Conservation (phyloP, 2,329 filamentous ascomycete genomes). For the Curvularia spicifera region DNA sequence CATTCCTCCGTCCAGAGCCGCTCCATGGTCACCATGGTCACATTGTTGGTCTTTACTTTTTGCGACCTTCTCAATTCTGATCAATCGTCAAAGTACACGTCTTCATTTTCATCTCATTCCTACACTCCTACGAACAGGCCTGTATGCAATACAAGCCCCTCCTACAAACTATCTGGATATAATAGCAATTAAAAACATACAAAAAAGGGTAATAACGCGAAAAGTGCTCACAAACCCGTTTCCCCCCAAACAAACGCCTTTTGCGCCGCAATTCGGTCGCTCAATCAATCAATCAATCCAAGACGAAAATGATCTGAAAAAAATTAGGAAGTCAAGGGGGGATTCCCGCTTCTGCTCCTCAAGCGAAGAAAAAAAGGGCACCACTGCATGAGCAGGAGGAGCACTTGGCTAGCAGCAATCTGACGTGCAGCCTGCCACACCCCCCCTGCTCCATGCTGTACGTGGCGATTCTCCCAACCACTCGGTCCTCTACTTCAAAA, state of each 20-base stretch:
- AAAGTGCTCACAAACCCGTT: not conserved
- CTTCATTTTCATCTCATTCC: not conserved
- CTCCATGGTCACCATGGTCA: too few relatives aligned
- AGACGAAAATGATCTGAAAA: not conserved
- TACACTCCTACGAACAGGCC: not conserved
- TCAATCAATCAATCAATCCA: not conserved
- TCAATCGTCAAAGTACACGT: constrained; percentile 19
- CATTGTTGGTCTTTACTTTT: not conserved
- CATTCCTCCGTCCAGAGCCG: not conserved
- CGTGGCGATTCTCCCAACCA: constrained; percentile 42
- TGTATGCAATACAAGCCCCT: constrained; percentile 11
- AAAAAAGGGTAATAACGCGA: constrained; percentile 8
- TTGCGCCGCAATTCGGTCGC: constrained; percentile 11
- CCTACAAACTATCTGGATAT: constrained; percentile 17
- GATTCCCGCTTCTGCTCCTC: constrained; percentile 8
- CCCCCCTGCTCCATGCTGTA: constrained; percentile 14
- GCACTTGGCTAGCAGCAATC: constrained; percentile 5
- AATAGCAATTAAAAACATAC: constrained; percentile 6
- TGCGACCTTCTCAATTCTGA: constrained; percentile 10
- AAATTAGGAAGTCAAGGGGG: constrained; percentile 8
- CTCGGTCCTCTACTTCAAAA: constrained; percentile 14
- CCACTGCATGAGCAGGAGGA: constrained; percentile 3
- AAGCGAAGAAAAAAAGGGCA: constrained; percentile 3
- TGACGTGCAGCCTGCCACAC: constrained; percentile 10
- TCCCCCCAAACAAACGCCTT: constrained; percentile 7